Base-by-base conservation (phyloP, 441 rosid genomes). In the Cnidoscolus chayamansa region DNA sequence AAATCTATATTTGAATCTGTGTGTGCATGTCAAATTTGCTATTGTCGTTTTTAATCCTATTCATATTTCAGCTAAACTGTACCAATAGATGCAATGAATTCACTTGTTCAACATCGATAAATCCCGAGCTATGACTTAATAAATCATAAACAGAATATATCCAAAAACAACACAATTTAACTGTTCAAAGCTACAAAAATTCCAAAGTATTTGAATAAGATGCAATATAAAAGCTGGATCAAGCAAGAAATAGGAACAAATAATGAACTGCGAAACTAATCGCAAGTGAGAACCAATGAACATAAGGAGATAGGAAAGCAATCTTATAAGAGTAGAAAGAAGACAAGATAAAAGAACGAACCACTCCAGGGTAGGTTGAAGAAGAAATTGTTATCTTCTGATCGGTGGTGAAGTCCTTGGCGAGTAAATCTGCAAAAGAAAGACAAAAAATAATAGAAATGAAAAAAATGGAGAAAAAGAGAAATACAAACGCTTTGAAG, bases 341-440 rank as follows among this genome's bases (percentile, higher is more conserved):
- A 43, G 17, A 12, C 45, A 7, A 48, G 25, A 11, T 16, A 25
- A 56, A 19, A 12, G 32, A 61, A 63, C 67, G 72, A 72, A 83
- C 85, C 83, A 78, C 31, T 20, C 83, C 88, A 55, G 70, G 58
- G 35, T 7, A 47, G 19, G 68, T 74, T 3, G 20, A 49, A 61
- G 81, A 76, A 47, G 82, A 59, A 68, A 83, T 32, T 32, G 80
- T 77, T 15, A 83, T 63, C 58, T 31, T 75, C 78, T 76, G 81
- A 67, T 83, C 79, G 60, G 72, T 32, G 76, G 50, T 16, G 75
- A 78, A 85, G 75, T 77, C 86, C 72, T 75, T 80, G 20, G 50
- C 51, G 10, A 85, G 83, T 75, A 80, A 69, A 72, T 75, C 88
- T 83, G 81, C 69, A 57, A 63, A 51, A 15, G 32, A 17, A 40